These are phyloP conservation scores for Coprinopsis strossmayeri DNA, from an alignment of 768 basidiomycete genomes.

Conservation along the genomic window DNA sequence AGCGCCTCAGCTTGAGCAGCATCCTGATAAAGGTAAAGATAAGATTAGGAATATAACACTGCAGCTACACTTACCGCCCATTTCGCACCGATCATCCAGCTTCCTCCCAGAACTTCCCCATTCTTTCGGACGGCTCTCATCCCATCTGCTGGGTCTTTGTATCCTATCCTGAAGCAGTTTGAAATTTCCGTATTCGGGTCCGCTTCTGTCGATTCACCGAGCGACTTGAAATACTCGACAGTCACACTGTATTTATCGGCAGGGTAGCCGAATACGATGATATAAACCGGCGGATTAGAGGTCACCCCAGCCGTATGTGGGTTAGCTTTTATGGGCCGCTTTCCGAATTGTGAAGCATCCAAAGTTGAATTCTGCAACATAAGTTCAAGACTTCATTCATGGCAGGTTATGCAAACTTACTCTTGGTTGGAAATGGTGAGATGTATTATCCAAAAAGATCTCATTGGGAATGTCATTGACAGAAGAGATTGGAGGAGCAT, in stretches of 20 bases:
- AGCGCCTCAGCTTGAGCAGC: conserved; percentile 48
- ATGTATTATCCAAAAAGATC: conserved; percentile 33
- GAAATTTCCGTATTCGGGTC: conserved; percentile 60
- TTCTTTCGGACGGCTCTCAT: conserved; percentile 76
- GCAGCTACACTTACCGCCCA: conserved; percentile 75
- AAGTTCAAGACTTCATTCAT: too few species aligned
- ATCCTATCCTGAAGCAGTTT: conserved; percentile 83
- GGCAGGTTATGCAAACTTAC: conserved; percentile 29
- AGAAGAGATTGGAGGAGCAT: conserved; percentile 73
- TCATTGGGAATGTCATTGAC: conserved; percentile 71
- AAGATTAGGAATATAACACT: too few species aligned
- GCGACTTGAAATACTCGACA: conserved; percentile 65
- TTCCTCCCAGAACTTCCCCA: conserved; percentile 69
- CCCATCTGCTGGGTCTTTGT: conserved; percentile 63
- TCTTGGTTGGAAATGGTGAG: conserved; percentile 37
- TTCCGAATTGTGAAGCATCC: conserved; percentile 32
- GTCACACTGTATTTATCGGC: conserved; percentile 67
- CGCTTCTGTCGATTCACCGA: conserved; percentile 66
- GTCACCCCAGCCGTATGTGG: conserved; percentile 19
- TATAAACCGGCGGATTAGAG: conserved; percentile 41
- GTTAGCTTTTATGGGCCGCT: conserved; percentile 24
- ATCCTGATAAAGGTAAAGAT: too few species aligned
- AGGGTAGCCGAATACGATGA: conserved; percentile 89
- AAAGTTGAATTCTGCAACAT: conserved; percentile 18
- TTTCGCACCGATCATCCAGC: conserved; percentile 82